Percentiles rank a stretch among this genome's conserved stretches.
Evolutionary conservation across 495 filamentous ascomycete genomes (phyloP).

Genomic region (Penicillium canariense): DNA sequence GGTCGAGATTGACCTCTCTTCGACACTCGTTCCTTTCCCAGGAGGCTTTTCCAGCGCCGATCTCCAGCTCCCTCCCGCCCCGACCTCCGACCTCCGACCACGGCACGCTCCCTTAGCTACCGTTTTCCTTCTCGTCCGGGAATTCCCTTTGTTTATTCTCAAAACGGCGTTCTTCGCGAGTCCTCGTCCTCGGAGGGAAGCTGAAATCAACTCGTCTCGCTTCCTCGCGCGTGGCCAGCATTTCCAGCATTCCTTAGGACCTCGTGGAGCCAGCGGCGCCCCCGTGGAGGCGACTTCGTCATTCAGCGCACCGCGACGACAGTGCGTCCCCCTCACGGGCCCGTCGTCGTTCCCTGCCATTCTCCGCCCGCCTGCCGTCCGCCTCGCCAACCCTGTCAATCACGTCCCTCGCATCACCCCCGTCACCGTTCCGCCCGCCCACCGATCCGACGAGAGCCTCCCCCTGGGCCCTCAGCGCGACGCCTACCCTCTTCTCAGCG

Average conservation of each 20-base stretch:
- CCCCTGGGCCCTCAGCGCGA: slow-evolving; percentile 42
- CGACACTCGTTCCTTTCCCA: neutral
- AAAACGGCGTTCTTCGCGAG: slow-evolving; percentile 39
- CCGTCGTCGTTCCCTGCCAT: slow-evolving; percentile 31
- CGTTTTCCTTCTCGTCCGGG: neutral
- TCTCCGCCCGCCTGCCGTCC: slow-evolving; percentile 39
- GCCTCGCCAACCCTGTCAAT: slow-evolving; percentile 49
- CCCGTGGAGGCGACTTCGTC: slow-evolving; percentile 28
- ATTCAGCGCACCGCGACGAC: slow-evolving; percentile 28
- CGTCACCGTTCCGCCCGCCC: slow-evolving; percentile 31
- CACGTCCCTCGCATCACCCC: slow-evolving; percentile 49
- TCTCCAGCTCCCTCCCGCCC: slow-evolving; percentile 15
- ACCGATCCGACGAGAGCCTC: slow-evolving; percentile 41
- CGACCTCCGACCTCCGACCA: neutral
- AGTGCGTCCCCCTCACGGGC: slow-evolving; percentile 25
- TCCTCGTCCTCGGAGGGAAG: slow-evolving; percentile 30
- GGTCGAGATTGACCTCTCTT: neutral
- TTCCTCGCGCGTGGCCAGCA: slow-evolving; percentile 18
- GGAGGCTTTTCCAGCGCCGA: slow-evolving; percentile 14
- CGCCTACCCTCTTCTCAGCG: slow-evolving; percentile 66
- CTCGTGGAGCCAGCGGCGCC: slow-evolving; percentile 11
- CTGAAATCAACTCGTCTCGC: slow-evolving; percentile 25
- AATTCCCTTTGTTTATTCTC: slow-evolving; percentile 9
- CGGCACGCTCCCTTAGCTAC: neutral
- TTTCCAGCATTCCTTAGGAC: slow-evolving; percentile 3